Percentiles rank a stretch among this genome's conserved stretches.
Conservation (phyloP, 2,329 filamentous ascomycete species). For the Penicillium polonicum region DNA sequence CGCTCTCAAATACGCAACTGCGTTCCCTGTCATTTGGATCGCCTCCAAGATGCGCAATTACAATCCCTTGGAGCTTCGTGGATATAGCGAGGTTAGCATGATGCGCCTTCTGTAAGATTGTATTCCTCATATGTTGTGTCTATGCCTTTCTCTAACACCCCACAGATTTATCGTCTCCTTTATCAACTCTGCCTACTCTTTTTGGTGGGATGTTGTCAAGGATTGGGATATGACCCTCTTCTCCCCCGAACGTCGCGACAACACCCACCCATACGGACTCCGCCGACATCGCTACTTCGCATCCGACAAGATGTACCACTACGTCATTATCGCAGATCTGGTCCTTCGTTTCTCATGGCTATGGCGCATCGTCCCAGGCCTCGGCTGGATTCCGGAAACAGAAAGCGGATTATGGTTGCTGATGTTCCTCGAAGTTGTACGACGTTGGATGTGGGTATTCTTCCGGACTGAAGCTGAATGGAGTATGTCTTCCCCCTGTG, state of each 20-base stretch:
- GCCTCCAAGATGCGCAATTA: slow-evolving; percentile 69
- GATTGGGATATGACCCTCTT: slow-evolving; percentile 95
- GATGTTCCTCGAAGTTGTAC: slow-evolving; percentile 79
- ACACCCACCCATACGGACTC: slow-evolving; percentile 73
- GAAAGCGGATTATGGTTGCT: slow-evolving; percentile 87
- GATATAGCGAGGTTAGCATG: slow-evolving; percentile 54
- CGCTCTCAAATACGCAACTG: slow-evolving; percentile 89
- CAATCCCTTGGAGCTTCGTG: slow-evolving; percentile 51
- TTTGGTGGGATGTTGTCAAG: slow-evolving; percentile 96
- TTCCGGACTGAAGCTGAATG: slow-evolving; percentile 93
- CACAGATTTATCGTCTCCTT: slow-evolving; percentile 70
- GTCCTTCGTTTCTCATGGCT: slow-evolving; percentile 86
- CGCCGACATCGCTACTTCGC: slow-evolving; percentile 72
- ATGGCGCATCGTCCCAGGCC: slow-evolving; percentile 76
- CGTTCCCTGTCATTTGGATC: slow-evolving; percentile 86
- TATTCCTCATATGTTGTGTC: not conserved
- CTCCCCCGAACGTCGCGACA: slow-evolving; percentile 57
- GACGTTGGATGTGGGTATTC: slow-evolving; percentile 96
- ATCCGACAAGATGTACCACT: slow-evolving; percentile 74
- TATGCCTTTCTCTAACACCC: not conserved
- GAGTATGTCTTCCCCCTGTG: slow-evolving; percentile 53
- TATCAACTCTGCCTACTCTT: slow-evolving; percentile 88
- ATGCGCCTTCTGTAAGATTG: slow-evolving; percentile 54
- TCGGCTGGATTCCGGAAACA: slow-evolving; percentile 81
- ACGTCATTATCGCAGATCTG: slow-evolving; percentile 74